These are phyloP conservation scores for Malassezia dermatis DNA, from an alignment of 1,284 basidiomycete genomes.

Conservation along the genomic window DNA sequence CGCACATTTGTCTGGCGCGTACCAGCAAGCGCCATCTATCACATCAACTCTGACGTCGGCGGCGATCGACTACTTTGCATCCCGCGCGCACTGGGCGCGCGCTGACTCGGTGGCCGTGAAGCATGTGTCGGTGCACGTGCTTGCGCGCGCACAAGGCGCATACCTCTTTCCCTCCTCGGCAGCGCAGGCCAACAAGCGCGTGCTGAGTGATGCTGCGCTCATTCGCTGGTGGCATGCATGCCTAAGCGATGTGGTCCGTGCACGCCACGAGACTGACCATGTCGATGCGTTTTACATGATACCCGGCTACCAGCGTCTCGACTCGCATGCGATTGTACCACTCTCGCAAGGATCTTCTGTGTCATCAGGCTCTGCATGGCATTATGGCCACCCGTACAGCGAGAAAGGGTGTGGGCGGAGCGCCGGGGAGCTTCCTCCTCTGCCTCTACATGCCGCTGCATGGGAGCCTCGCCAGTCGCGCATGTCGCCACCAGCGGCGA, in stretches of 20 bases:
- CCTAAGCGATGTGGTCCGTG: slow-evolving; percentile 22
- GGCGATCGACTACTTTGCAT: slow-evolving; percentile 58
- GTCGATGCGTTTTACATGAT: slow-evolving; percentile 36
- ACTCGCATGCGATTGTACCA: slow-evolving; percentile 37
- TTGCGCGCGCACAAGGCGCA: slow-evolving; percentile 78
- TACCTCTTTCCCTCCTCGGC: slow-evolving; percentile 90
- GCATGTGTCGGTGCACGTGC: slow-evolving; percentile 60
- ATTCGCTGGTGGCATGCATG: slow-evolving; percentile 78
- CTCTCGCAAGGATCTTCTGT: slow-evolving; percentile 1
- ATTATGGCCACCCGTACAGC: slow-evolving; percentile 43
- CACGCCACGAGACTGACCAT: neutral
- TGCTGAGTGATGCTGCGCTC: slow-evolving; percentile 66
- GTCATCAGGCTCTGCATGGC: slow-evolving; percentile 20
- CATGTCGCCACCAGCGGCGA: neutral
- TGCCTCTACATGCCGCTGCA: slow-evolving; percentile 28
- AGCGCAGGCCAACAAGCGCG: slow-evolving; percentile 60
- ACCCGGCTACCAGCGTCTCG: slow-evolving; percentile 32
- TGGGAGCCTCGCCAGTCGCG: neutral
- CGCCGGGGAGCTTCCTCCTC: slow-evolving; percentile 19
- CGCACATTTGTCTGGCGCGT: slow-evolving; percentile 5
- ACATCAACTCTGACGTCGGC: slow-evolving; percentile 61
- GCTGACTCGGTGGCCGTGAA: slow-evolving; percentile 11
- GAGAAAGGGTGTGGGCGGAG: slow-evolving; percentile 3
- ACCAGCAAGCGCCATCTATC: slow-evolving; percentile 17
- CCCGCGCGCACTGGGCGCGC: slow-evolving; percentile 52